A percentile compares a stretch with the other conserved stretches of the same genome.
Evolutionary conservation across 768 basidiomycete species (phyloP).

Genomic region (Sistotremastrum suecicum): DNA sequence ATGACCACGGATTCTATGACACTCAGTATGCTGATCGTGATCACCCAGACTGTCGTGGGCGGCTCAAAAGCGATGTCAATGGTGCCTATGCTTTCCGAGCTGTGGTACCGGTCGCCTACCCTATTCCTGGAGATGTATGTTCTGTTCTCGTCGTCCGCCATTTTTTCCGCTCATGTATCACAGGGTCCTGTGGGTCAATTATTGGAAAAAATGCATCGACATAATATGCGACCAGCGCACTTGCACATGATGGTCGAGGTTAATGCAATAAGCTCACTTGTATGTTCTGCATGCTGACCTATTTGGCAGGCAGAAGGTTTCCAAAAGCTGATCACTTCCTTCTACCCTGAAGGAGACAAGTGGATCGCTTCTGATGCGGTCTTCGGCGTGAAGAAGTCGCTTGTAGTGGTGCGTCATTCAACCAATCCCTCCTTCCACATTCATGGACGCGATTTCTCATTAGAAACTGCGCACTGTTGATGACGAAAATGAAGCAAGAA

Average conservation of each 20-base stretch:
- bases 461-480: conserved; percentile 41
- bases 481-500: conserved; percentile 38
- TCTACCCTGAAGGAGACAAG: conserved; percentile 59
- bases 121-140: conserved; percentile 58
- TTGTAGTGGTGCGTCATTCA: conserved; percentile 47
- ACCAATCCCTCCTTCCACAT: background rate
- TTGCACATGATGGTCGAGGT: conserved; percentile 54
- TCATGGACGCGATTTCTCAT: background rate
- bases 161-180: background rate
- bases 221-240: conserved; percentile 70
- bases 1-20: conserved; percentile 29
- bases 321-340: conserved; percentile 55
- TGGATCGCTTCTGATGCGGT: conserved; percentile 61
- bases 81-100: conserved; percentile 61
- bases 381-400: conserved; percentile 69
- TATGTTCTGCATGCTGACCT: background rate
- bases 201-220: conserved; percentile 41
- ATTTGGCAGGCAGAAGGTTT: conserved; percentile 41
- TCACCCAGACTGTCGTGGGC: conserved; percentile 61
- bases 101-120: conserved; percentile 54
- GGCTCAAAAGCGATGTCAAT: conserved; percentile 40
- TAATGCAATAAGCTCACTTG: background rate
- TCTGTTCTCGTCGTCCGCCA: background rate
- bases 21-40: conserved; percentile 40
- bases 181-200: conserved; percentile 61